phyloP scores from a whole-genome alignment of 192 early-diverging fungal species.

The Pilaira anomala region DNA sequence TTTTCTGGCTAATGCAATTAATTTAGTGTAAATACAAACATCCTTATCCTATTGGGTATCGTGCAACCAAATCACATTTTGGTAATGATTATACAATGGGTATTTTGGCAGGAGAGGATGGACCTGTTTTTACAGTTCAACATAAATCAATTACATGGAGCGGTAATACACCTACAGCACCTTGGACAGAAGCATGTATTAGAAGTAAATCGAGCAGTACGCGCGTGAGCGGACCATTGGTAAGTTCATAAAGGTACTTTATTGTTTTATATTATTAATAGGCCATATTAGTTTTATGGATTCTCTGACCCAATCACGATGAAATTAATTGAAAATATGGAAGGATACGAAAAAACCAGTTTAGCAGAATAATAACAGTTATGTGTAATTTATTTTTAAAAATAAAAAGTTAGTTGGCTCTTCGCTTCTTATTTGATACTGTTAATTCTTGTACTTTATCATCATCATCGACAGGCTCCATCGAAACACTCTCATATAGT shows the following conservation, averaged over 20 bases:
- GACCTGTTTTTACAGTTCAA: conserved; percentile 46
- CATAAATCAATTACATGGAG: conserved; percentile 38
- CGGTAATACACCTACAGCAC: conserved; percentile 48
- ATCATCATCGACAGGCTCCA: no score
- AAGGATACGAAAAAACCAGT: conserved; percentile 31
- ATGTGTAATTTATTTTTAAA: no score
- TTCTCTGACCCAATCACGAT: conserved; percentile 54
- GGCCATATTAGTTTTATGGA: conserved; percentile 43
- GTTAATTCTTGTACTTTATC: no score
- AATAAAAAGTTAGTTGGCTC: no score
- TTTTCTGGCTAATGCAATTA: not conserved
- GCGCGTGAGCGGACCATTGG: conserved; percentile 51
- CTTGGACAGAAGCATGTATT: conserved; percentile 52
- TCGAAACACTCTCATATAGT: no score
- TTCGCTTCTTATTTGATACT: no score
- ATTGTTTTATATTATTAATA: not conserved
- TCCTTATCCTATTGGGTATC: conserved; percentile 52
- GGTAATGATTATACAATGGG: conserved; percentile 48
- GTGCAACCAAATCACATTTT: conserved; percentile 48
- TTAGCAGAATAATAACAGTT: no score
- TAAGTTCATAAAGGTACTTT: conserved; percentile 11
- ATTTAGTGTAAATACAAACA: conserved; percentile 45
- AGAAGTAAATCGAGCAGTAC: conserved; percentile 47
- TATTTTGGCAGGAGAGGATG: conserved; percentile 36
- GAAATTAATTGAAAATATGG: conserved; percentile 45